Conservation (phyloP, 306 rosid genomes). For the Prunus fruticosa region DNA sequence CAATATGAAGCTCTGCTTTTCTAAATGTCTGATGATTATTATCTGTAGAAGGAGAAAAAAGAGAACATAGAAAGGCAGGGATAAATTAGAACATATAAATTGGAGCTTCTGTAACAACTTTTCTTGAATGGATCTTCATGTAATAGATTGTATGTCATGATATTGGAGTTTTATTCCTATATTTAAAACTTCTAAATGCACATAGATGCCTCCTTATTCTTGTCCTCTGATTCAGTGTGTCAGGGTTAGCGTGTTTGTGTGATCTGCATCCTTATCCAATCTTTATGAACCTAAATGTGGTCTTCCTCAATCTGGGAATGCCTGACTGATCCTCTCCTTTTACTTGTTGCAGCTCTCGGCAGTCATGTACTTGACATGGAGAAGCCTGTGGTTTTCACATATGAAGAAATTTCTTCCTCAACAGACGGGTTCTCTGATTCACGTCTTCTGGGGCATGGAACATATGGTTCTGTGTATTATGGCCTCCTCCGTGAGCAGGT, state of each 20-base stretch:
- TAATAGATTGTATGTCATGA: background rate
- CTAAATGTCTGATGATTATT: background rate
- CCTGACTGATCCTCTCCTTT: slow-evolving; percentile 10
- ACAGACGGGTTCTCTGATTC: slow-evolving; percentile 91
- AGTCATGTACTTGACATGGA: slow-evolving; percentile 70
- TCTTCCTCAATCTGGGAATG: slow-evolving; percentile 4
- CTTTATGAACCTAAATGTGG: background rate
- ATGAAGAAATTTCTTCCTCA: slow-evolving; percentile 68
- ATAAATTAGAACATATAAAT: background rate
- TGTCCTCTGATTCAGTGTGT: background rate
- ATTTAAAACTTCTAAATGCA: background rate
- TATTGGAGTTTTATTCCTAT: background rate
- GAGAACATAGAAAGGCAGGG: background rate
- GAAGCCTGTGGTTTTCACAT: slow-evolving; percentile 75
- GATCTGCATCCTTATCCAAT: background rate
- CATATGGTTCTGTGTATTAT: slow-evolving; percentile 90
- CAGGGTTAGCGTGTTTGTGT: background rate
- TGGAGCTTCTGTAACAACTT: background rate
- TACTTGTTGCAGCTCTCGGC: slow-evolving; percentile 57
- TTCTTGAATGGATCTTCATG: background rate
- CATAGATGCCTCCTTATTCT: background rate
- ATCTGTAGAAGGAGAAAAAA: background rate
- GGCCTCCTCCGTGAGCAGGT: slow-evolving; percentile 86
- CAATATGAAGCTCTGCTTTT: slow-evolving; percentile 7
- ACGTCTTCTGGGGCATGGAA: slow-evolving; percentile 88